Percentiles rank a stretch among this genome's conserved stretches.
Conservation (phyloP, 192 early-diverging fungal species). For the Phlyctochytrium planicorne region DNA sequence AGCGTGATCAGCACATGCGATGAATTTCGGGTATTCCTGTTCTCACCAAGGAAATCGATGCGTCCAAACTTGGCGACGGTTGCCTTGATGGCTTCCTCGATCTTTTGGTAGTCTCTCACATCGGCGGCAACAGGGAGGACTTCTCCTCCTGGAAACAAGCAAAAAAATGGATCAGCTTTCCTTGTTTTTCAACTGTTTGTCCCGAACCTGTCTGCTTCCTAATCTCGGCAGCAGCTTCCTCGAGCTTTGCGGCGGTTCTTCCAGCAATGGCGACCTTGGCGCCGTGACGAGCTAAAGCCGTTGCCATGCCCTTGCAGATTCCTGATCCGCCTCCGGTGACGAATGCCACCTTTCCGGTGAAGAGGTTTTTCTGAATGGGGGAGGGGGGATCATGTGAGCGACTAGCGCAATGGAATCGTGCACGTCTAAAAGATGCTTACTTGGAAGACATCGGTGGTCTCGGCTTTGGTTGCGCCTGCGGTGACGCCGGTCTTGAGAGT, state of each 20-base stretch:
- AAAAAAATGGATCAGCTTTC: background rate
- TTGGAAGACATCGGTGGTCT: constrained; percentile 1
- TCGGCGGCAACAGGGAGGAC: constrained; percentile 56
- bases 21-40: background rate
- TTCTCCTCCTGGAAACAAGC: too few relatives aligned
- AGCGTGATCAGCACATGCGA: too few relatives aligned
- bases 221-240: constrained; percentile 66
- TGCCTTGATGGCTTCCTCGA: constrained; percentile 59
- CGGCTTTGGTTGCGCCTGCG: background rate
- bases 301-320: constrained; percentile 18
- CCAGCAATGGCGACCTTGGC: constrained; percentile 59
- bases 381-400: constrained; percentile 1
- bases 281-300: constrained; percentile 34
- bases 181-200: too few relatives aligned
- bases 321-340: constrained; percentile 53
- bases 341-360: constrained; percentile 63
- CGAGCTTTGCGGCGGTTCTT: constrained; percentile 64
- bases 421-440: background rate
- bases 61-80: constrained; percentile 62
- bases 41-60: constrained; percentile 61
- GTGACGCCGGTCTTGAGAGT: background rate
- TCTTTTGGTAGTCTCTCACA: constrained; percentile 58
- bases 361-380: constrained; percentile 41
- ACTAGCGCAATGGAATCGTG: background rate
- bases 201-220: constrained; percentile 49